These are phyloP conservation scores for Hypomyces perniciosus DNA, from an alignment of 2,329 filamentous ascomycete species.

Conservation along the genomic window DNA sequence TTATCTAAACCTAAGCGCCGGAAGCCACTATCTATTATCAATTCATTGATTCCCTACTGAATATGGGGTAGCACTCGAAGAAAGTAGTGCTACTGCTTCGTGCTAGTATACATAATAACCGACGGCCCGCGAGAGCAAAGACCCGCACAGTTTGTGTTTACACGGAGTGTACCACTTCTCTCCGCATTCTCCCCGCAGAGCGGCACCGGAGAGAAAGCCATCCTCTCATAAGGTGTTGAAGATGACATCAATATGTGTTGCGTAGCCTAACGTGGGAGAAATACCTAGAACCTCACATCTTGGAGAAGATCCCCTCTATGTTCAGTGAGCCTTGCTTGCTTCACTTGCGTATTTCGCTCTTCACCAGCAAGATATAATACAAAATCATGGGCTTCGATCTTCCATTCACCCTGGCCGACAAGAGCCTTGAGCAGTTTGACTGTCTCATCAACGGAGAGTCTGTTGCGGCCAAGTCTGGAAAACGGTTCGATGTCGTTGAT, in stretches of 20 bases:
- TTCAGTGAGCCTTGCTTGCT: background rate
- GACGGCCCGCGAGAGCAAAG: background rate
- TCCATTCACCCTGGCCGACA: slow-evolving; percentile 40
- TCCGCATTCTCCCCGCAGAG: slow-evolving; percentile 11
- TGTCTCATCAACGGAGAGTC: slow-evolving; percentile 45
- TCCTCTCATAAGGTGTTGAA: background rate
- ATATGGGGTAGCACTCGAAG: too few species aligned
- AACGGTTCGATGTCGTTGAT: slow-evolving; percentile 47
- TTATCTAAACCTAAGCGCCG: too few species aligned
- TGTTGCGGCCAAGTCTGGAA: slow-evolving; percentile 38
- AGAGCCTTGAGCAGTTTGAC: slow-evolving; percentile 41
- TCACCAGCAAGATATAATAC: background rate
- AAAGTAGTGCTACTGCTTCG: too few species aligned
- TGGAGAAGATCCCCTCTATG: too few species aligned
- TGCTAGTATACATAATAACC: too few species aligned
- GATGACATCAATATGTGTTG: background rate
- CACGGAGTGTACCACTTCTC: slow-evolving; percentile 14
- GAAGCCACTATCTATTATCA: too few species aligned
- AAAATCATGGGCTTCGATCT: slow-evolving; percentile 15
- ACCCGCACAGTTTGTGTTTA: slow-evolving; percentile 4
- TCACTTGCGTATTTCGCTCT: background rate
- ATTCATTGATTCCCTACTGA: too few species aligned
- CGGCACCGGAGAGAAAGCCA: background rate
- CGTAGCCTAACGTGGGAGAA: too few species aligned
- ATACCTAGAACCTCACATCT: too few species aligned